These are phyloP conservation scores for Darksidea phi DNA, from an alignment of 495 filamentous ascomycete genomes.

Conservation along the genomic window DNA sequence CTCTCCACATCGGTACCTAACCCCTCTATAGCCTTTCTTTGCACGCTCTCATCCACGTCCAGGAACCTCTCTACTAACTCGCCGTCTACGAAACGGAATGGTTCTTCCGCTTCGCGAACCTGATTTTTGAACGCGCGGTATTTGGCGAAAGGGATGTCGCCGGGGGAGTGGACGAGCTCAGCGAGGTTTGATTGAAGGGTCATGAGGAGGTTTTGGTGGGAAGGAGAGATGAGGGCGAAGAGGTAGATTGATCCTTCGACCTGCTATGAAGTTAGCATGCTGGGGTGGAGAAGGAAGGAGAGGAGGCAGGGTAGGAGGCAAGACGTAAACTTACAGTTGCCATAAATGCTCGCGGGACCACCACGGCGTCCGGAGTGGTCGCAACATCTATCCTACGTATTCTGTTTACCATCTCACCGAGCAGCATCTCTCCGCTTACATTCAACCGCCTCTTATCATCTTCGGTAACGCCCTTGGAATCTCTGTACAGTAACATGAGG, in stretches of 20 bases:
- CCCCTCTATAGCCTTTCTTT: constrained; percentile 60
- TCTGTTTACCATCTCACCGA: constrained; percentile 91
- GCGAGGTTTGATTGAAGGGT: constrained; percentile 72
- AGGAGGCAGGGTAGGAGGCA: background rate
- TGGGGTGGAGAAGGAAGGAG: background rate
- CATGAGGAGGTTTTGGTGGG: constrained; percentile 76
- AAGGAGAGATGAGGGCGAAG: constrained; percentile 69
- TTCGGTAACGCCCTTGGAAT: constrained; percentile 66
- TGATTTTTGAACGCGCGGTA: constrained; percentile 77
- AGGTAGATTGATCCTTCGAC: constrained; percentile 91
- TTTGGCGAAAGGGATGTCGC: constrained; percentile 67
- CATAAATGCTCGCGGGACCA: constrained; percentile 81
- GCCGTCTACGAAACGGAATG: constrained; percentile 86
- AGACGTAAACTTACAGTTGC: constrained; percentile 67
- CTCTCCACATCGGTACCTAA: constrained; percentile 52
- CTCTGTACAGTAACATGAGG: constrained; percentile 70
- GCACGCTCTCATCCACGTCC: constrained; percentile 60
- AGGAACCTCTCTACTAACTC: constrained; percentile 87
- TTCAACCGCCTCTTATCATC: constrained; percentile 72
- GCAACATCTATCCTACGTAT: constrained; percentile 66
- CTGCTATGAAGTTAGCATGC: constrained; percentile 45
- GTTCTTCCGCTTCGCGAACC: constrained; percentile 69
- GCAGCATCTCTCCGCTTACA: constrained; percentile 71
- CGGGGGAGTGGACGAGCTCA: constrained; percentile 62
- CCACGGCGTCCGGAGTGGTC: constrained; percentile 57